A percentile compares a stretch with the other conserved stretches of the same genome.
These are phyloP conservation scores for Aspergillus ellipticus DNA, from an alignment of 495 filamentous ascomycete species.

Conservation along the genomic window DNA sequence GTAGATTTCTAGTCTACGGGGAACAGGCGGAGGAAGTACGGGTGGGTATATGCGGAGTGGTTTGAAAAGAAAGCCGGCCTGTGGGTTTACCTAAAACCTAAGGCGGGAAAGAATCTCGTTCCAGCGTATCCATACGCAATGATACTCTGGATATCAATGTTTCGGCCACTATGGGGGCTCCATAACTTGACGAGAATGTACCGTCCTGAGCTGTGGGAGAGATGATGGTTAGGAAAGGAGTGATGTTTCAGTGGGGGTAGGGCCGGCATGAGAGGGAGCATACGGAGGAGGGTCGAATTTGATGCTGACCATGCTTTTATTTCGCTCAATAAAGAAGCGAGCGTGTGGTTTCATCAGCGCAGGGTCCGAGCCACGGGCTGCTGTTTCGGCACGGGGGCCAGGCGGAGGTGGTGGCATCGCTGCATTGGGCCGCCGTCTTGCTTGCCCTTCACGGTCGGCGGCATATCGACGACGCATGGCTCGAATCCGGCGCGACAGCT, in stretches of 20 bases:
- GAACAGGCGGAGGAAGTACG: neutral
- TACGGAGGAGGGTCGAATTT: slow-evolving; percentile 87
- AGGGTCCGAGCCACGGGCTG: slow-evolving; percentile 17
- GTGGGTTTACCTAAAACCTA: slow-evolving; percentile 13
- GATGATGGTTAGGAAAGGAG: slow-evolving; percentile 8
- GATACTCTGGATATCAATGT: slow-evolving; percentile 84
- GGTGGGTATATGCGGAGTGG: neutral
- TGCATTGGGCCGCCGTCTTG: slow-evolving; percentile 24
- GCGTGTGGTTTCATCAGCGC: slow-evolving; percentile 69
- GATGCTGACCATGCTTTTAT: slow-evolving; percentile 80
- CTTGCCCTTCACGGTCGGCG: slow-evolving; percentile 14
- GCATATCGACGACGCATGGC: slow-evolving; percentile 23
- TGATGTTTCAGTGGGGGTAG: neutral
- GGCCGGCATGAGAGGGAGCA: too few relatives aligned
- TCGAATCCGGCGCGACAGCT: slow-evolving; percentile 24
- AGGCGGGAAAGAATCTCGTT: slow-evolving; percentile 67
- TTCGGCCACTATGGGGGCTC: slow-evolving; percentile 61
- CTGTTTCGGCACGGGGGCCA: neutral
- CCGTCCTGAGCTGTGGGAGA: slow-evolving; percentile 52
- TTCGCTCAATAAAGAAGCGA: slow-evolving; percentile 71
- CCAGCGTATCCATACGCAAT: slow-evolving; percentile 78
- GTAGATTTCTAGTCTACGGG: too few relatives aligned
- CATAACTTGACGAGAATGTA: slow-evolving; percentile 84
- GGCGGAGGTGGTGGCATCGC: slow-evolving; percentile 7
- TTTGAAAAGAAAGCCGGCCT: neutral